These are phyloP conservation scores for Reticulascus tulasneorum DNA, from an alignment of 2,329 filamentous ascomycete species.

Conservation along the genomic window DNA sequence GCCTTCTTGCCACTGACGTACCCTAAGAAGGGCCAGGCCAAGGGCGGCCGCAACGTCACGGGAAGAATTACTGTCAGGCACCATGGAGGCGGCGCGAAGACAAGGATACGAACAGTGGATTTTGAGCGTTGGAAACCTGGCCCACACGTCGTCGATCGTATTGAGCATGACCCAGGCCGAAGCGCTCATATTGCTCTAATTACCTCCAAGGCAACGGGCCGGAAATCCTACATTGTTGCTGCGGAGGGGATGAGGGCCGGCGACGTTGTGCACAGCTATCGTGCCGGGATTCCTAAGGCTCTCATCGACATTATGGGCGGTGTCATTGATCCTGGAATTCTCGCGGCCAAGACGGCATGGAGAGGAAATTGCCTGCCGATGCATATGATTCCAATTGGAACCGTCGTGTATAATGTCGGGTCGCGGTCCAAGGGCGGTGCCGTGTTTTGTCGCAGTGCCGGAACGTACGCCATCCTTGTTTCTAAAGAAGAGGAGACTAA, in stretches of 20 bases:
- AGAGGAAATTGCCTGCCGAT: slow-evolving; percentile 92
- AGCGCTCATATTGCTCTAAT: slow-evolving; percentile 90
- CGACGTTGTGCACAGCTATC: slow-evolving; percentile 88
- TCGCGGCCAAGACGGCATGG: slow-evolving; percentile 91
- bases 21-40: slow-evolving; percentile 86
- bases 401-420: slow-evolving; percentile 85
- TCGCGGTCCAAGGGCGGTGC: slow-evolving; percentile 68
- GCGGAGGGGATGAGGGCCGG: slow-evolving; percentile 90
- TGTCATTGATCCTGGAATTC: slow-evolving; percentile 86
- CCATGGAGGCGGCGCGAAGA: slow-evolving; percentile 85
- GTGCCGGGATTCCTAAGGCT: slow-evolving; percentile 80
- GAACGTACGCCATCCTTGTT: slow-evolving; percentile 84
- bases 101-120: slow-evolving; percentile 87
- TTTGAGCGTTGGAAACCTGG: slow-evolving; percentile 77
- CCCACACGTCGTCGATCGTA: slow-evolving; percentile 83
- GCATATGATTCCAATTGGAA: slow-evolving; percentile 95
- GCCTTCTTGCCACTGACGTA: slow-evolving; percentile 80
- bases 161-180: slow-evolving; percentile 93
- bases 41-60: slow-evolving; percentile 86
- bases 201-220: slow-evolving; percentile 67
- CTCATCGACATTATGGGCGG: slow-evolving; percentile 91
- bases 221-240: slow-evolving; percentile 90
- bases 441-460: slow-evolving; percentile 91
- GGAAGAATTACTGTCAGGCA: slow-evolving; percentile 87
- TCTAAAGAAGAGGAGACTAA: slow-evolving; percentile 78